These are phyloP conservation scores for Juglanconis oblonga DNA, from an alignment of 2,329 filamentous ascomycete species.

Conservation along the genomic window DNA sequence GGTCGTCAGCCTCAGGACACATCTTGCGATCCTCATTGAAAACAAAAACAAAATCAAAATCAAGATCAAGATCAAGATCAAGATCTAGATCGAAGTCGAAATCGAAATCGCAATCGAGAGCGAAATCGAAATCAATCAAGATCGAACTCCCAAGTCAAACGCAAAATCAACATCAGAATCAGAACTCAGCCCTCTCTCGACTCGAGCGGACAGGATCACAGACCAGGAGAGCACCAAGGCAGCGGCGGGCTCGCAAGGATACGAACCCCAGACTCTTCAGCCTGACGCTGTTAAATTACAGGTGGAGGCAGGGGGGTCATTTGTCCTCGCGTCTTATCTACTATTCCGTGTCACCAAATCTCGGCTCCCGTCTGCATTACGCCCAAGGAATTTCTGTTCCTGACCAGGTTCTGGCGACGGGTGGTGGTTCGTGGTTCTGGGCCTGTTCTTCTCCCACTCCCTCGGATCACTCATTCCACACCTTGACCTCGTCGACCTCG, in stretches of 20 bases:
- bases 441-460: not conserved
- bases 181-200: too few species aligned
- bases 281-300: conserved; percentile 9
- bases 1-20: too few species aligned
- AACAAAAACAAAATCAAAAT: too few species aligned
- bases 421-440: too few species aligned
- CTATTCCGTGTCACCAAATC: conserved; percentile 17
- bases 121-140: too few species aligned
- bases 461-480: not conserved
- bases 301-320: conserved; percentile 13
- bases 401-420: not conserved
- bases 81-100: too few species aligned
- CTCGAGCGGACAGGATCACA: too few species aligned
- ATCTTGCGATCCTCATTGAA: too few species aligned
- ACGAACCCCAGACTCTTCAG: conserved; percentile 2
- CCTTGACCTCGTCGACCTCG: not conserved
- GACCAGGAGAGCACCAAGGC: not conserved
- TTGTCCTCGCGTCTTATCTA: conserved; percentile 4
- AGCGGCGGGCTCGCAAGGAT: not conserved
- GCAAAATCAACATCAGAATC: too few species aligned
- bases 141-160: too few species aligned
- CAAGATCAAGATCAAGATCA: too few species aligned
- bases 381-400: conserved; percentile 4
- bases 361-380: conserved; percentile 13
- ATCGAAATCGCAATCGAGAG: too few species aligned